These are phyloP conservation scores for Sclerotinia trifoliorum DNA, from an alignment of 2,329 filamentous ascomycete species.

Conservation along the genomic window DNA sequence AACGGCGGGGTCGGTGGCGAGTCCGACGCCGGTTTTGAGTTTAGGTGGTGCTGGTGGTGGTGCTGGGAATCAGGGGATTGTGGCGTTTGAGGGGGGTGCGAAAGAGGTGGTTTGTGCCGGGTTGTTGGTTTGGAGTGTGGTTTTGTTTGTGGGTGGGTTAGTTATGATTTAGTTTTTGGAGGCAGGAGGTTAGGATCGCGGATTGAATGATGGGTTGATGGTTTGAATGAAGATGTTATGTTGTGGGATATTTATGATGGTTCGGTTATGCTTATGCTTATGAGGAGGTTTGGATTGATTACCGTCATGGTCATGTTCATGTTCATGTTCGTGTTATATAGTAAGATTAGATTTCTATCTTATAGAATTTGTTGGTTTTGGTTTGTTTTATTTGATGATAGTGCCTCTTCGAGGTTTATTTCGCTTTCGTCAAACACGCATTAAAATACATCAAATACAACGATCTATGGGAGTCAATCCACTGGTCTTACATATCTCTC, in stretches of 20 bases:
- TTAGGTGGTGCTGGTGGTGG: neutral
- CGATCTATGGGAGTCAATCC: no score
- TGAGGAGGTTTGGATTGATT: neutral
- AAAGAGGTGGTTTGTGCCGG: neutral
- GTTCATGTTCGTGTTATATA: neutral
- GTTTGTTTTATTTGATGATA: no score
- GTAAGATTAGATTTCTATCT: no score
- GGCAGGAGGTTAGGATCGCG: neutral
- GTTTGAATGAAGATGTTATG: neutral
- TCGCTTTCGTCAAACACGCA: no score
- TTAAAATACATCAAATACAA: no score
- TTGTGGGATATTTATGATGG: neutral
- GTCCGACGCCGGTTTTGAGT: neutral
- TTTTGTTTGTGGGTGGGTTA: neutral
- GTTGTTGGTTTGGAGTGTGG: neutral
- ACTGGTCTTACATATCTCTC: no score
- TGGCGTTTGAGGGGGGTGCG: constrained; percentile 6
- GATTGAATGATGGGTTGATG: neutral
- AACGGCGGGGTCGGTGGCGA: constrained; percentile 7
- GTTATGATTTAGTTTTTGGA: neutral
- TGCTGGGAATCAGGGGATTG: no score
- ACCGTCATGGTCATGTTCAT: neutral
- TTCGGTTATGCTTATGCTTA: neutral
- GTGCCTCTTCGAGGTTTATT: no score
- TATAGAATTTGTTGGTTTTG: no score